phyloP scores from a whole-genome alignment of 768 basidiomycete species.

The Xerocomus brunneocitrinus region DNA sequence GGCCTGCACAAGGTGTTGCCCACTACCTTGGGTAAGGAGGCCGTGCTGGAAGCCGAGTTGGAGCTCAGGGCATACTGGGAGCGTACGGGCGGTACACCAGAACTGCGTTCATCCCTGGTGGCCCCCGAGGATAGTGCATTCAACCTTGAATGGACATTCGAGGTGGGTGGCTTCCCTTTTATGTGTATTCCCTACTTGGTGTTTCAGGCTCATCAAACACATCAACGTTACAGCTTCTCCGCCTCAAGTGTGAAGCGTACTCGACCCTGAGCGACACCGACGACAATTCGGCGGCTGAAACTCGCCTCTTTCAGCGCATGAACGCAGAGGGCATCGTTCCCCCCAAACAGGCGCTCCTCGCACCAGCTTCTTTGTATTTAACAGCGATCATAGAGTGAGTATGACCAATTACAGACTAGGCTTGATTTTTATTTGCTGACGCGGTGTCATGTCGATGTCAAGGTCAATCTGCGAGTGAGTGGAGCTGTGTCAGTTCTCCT shows the following conservation, averaged over 20 bases:
- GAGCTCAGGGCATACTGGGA: constrained; percentile 90
- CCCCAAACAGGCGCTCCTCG: constrained; percentile 50
- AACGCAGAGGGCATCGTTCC: constrained; percentile 47
- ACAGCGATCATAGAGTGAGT: constrained; percentile 92
- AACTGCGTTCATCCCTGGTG: constrained; percentile 24
- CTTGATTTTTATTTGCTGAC: constrained; percentile 19
- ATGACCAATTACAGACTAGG: constrained; percentile 13
- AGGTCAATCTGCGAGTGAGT: constrained; percentile 84
- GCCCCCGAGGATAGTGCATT: constrained; percentile 55
- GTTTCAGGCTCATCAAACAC: constrained; percentile 10
- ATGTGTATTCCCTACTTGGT: background rate
- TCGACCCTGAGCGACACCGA: constrained; percentile 79
- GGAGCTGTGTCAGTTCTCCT: constrained; percentile 26
- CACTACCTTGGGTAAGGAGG: constrained; percentile 84
- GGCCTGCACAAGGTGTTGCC: constrained; percentile 70
- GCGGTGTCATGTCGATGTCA: constrained; percentile 17
- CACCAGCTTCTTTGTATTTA: constrained; percentile 83
- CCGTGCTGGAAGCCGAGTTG: constrained; percentile 87
- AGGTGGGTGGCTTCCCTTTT: constrained; percentile 40
- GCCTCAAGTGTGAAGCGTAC: constrained; percentile 85
- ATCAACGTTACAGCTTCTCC: constrained; percentile 50
- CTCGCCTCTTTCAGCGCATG: constrained; percentile 61
- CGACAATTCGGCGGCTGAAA: constrained; percentile 66
- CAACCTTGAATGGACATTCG: constrained; percentile 68
- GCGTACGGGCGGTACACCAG: constrained; percentile 44